Base-by-base conservation (phyloP, 257 asterid genomes). In the Penstemon davidsonii region DNA sequence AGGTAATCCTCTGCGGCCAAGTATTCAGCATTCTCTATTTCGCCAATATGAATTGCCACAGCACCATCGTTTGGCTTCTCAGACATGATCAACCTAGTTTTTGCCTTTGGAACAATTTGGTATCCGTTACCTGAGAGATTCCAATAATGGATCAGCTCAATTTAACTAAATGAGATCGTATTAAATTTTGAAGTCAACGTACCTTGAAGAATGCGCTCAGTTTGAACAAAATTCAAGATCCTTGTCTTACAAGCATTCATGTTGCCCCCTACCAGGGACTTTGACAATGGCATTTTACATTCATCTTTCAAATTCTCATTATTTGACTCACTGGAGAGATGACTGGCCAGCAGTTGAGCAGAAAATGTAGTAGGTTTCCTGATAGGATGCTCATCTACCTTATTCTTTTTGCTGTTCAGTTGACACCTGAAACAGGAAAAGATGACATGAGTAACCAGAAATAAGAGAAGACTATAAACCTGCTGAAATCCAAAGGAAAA, bases 1-100 rank as follows among this genome's bases (percentile, higher is more conserved):
- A 94, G 96, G 81, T 76, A 82, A 67, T 94, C 97, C 78, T 91
- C 96, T 9, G 76, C 90, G 44, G 91, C 85, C 68, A 79, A 78
- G 78, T 85, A 91, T 9, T 81, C 93, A 59, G 56, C 76, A 60
- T 84, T 84, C 47, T 88, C 96, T 69, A 91, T 87, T 57, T 94
- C 97, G 62, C 99, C 97, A 37, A 91, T 86, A 85, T 84, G 87
- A 78, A 83, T 42, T 43, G 97, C 95, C 64, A 94, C 99, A 44
- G 83, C 71, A 73, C 97, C 95, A 76, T 94, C 99, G 74, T 70
- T 80, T 50, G 91, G 88, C 82, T 84, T 88, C 89, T 91, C 97
- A 5, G 99, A 91, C 97, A 94, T 82, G 82, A 91, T 86, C 87
- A 94, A 72, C 78, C 92, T 88, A 51, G 88, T 82, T 72, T 77